phyloP scores from a whole-genome alignment of 2,329 filamentous ascomycete genomes.

The Epichloe uncinata region DNA sequence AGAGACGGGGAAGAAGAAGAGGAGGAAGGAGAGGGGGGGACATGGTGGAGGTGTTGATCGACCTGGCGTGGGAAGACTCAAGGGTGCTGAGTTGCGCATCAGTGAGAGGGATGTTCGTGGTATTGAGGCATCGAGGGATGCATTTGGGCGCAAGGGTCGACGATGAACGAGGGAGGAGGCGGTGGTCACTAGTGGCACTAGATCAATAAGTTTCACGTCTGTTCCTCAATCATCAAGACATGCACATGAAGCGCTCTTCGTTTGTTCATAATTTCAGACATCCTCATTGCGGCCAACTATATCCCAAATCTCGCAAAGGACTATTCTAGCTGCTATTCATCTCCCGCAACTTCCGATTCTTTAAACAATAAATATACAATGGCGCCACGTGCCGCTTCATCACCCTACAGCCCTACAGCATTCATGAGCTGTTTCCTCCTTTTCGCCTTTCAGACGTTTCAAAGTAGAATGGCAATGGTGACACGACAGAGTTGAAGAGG shows the following conservation, averaged over 20 bases:
- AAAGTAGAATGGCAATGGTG: conserved; percentile 5
- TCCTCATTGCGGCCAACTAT: neutral
- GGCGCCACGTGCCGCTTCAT: conserved; percentile 9
- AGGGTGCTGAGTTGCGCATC: conserved; percentile 64
- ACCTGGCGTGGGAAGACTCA: conserved; percentile 69
- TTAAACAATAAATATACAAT: conserved; percentile 20
- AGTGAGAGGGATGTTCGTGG: conserved; percentile 63
- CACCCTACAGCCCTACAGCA: conserved; percentile 8
- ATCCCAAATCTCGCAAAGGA: neutral
- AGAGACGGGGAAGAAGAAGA: conserved; percentile 24
- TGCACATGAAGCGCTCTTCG: neutral
- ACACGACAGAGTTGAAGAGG: conserved; percentile 11
- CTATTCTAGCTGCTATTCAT: neutral
- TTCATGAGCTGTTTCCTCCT: conserved; percentile 14
- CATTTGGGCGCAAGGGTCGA: conserved; percentile 25
- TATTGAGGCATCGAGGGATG: conserved; percentile 45
- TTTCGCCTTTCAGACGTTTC: conserved; percentile 13
- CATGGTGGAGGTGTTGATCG: conserved; percentile 55
- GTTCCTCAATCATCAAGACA: no score
- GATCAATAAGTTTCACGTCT: no score
- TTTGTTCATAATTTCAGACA: conserved; percentile 10
- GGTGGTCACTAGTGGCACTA: neutral
- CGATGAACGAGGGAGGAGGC: conserved; percentile 1
- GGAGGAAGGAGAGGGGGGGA: conserved; percentile 25
- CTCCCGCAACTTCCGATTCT: conserved; percentile 4